phyloP scores from a whole-genome alignment of 108 stramenopile species.

The Pseudonitzschia multiseries region DNA sequence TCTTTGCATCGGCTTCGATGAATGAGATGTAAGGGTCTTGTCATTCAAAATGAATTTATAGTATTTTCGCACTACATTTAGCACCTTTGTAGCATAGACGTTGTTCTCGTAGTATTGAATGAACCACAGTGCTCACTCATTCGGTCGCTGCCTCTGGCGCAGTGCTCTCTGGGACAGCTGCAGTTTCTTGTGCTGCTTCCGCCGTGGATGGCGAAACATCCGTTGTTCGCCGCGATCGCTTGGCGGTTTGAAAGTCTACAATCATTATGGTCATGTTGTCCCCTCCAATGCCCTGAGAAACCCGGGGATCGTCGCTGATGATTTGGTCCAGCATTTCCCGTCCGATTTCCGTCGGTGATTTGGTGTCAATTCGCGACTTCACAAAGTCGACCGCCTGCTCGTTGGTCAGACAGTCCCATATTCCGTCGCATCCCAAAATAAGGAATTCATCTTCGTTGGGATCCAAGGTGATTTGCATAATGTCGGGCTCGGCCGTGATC shows the following conservation, averaged over 20 bases:
- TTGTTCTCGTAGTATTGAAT: too few relatives aligned
- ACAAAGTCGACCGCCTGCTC: constrained; percentile 93
- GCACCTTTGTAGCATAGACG: too few relatives aligned
- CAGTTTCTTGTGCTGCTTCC: constrained; percentile 1
- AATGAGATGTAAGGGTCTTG: too few relatives aligned
- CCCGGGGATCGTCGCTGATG: constrained; percentile 80
- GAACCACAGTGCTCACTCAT: too few relatives aligned
- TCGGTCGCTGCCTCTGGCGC: not conserved
- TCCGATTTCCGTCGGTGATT: constrained; percentile 68
- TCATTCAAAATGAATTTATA: too few relatives aligned
- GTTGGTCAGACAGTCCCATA: constrained; percentile 95
- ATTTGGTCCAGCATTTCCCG: constrained; percentile 82
- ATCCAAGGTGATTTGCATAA: constrained; percentile 47
- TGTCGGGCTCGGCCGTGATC: constrained; percentile 92
- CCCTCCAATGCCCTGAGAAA: constrained; percentile 90
- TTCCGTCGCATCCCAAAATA: constrained; percentile 95
- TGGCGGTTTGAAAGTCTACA: constrained; percentile 73
- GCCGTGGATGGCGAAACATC: not conserved
- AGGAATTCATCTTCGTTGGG: constrained; percentile 83
- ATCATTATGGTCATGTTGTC: constrained; percentile 95
- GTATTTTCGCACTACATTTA: too few relatives aligned
- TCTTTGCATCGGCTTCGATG: too few relatives aligned
- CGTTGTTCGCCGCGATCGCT: constrained; percentile 30
- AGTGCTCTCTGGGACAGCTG: not conserved
- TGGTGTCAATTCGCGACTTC: constrained; percentile 67